Evolutionary conservation across 257 asterid species (phyloP).

Genomic region (Phtheirospermum japonicum): DNA sequence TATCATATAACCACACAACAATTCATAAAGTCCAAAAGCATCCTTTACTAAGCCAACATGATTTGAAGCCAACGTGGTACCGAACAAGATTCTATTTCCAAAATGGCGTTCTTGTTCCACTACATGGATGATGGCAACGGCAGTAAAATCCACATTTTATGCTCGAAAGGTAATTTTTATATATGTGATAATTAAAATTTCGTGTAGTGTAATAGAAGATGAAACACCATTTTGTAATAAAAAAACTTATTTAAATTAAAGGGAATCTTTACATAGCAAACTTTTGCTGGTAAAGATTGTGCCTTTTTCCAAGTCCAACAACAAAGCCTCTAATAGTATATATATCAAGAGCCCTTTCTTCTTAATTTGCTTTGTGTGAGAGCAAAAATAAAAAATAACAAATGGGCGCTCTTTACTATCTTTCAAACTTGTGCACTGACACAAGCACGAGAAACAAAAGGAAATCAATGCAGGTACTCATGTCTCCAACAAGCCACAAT

Average conservation of each 20-base stretch:
- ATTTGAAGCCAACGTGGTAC: no score
- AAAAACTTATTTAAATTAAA: neutral
- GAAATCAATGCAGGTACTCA: conserved; percentile 79
- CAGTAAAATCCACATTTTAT: no score
- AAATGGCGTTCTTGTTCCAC: neutral
- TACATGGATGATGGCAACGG: no score
- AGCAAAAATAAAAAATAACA: neutral
- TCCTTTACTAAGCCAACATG: conserved; percentile 10
- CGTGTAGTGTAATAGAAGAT: no score
- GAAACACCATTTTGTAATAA: no score
- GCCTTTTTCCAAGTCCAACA: neutral
- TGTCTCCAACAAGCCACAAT: neutral
- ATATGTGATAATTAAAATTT: no score
- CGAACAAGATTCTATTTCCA: no score
- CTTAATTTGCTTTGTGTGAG: conserved; percentile 24
- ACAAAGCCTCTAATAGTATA: conserved; percentile 24
- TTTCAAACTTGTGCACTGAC: conserved; percentile 62
- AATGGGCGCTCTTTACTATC: conserved; percentile 92
- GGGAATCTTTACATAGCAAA: neutral
- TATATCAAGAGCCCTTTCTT: neutral
- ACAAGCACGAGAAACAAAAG: conserved; percentile 51
- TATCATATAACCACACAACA: conserved; percentile 18
- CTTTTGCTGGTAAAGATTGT: neutral
- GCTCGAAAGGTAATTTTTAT: no score
- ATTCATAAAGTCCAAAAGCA: conserved; percentile 25